Evolutionary conservation across 2,329 filamentous ascomycete genomes (phyloP).

Genomic region (Colletotrichum orbiculare): DNA sequence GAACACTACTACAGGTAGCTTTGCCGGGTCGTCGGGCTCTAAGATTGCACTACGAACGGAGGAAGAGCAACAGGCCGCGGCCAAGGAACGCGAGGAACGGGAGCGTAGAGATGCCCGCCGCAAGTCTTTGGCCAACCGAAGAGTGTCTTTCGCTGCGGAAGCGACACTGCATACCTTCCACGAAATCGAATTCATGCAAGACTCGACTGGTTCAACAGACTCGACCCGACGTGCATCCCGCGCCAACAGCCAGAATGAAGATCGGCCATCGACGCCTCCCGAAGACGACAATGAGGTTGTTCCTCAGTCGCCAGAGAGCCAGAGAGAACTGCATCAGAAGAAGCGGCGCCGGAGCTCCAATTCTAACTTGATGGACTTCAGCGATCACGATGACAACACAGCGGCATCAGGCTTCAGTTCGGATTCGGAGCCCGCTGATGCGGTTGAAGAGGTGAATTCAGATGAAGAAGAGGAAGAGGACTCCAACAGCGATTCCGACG

Average conservation of each 20-base stretch:
- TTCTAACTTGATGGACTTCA: constrained; percentile 72
- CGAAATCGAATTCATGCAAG: constrained; percentile 88
- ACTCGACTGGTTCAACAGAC: constrained; percentile 85
- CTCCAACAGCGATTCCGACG: constrained; percentile 70
- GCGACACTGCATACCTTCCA: constrained; percentile 98
- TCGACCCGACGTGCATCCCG: constrained; percentile 77
- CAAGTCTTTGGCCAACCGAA: constrained; percentile 91
- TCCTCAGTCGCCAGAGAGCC: constrained; percentile 70
- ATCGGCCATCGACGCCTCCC: constrained; percentile 71
- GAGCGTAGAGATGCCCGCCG: constrained; percentile 87
- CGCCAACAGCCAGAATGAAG: constrained; percentile 43
- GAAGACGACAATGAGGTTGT: constrained; percentile 69
- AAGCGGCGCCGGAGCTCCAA: constrained; percentile 73
- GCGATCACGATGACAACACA: constrained; percentile 72
- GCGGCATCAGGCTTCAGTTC: constrained; percentile 84
- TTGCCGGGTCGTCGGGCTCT: constrained; percentile 51
- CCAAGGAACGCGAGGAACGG: constrained; percentile 75
- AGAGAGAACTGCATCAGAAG: constrained; percentile 69
- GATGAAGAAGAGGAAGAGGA: constrained; percentile 57
- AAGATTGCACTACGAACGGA: constrained; percentile 76
- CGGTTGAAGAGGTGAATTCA: constrained; percentile 65
- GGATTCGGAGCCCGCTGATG: constrained; percentile 68
- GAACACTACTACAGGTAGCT: constrained; percentile 42
- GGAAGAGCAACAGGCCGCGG: constrained; percentile 76
- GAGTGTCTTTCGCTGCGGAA: constrained; percentile 97